Evolutionary conservation across 75 land plant species (phyloP).

Genomic region (Cryptomeria japonica): DNA sequence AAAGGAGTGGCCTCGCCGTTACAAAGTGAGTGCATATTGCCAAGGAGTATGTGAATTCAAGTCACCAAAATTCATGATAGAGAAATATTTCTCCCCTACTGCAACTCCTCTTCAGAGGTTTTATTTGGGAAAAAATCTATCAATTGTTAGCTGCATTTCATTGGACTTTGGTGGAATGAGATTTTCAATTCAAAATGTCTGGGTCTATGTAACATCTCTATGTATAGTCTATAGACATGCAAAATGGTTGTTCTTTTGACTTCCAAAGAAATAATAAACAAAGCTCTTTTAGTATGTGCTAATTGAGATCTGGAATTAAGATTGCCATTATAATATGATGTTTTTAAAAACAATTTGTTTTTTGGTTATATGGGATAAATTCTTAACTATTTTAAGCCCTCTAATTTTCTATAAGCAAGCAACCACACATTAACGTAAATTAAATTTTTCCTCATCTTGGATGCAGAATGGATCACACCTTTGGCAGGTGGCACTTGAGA

Average conservation of each 20-base stretch:
- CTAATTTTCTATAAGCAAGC: neutral
- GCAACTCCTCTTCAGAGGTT: neutral
- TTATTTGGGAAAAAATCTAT: neutral
- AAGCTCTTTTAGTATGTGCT: neutral
- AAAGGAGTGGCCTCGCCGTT: slow-evolving; percentile 98
- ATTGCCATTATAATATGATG: neutral
- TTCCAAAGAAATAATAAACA: neutral
- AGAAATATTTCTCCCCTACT: neutral
- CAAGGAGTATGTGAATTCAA: neutral
- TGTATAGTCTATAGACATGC: neutral
- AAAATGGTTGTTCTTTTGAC: neutral
- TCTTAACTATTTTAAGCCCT: neutral
- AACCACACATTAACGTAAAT: neutral
- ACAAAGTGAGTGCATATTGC: slow-evolving; percentile 54
- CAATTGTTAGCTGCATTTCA: neutral
- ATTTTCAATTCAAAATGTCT: neutral
- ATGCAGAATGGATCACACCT: slow-evolving; percentile 93
- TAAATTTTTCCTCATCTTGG: neutral
- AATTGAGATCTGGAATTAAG: neutral
- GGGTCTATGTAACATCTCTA: neutral
- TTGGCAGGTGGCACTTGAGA: slow-evolving; percentile 79
- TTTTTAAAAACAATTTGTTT: neutral
- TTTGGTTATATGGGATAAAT: neutral
- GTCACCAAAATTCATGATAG: neutral
- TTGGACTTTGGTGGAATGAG: neutral